Evolutionary conservation across 495 filamentous ascomycete species (phyloP), one percentile per base, ranked within the genome.

Genomic region (Chlorociboria aeruginascens): DNA sequence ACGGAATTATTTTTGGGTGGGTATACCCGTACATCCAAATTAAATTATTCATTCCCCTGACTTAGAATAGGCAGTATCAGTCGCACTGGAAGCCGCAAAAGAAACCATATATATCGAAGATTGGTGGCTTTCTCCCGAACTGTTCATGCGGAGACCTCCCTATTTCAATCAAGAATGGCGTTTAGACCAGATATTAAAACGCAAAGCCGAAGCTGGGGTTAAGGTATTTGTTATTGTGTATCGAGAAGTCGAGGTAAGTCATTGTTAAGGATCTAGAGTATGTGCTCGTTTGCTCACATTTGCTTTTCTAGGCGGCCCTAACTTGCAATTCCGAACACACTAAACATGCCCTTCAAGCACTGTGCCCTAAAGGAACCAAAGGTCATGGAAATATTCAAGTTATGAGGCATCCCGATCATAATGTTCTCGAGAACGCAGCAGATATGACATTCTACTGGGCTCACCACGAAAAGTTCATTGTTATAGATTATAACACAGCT

Each of bases 371-470:
- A 52, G 92, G 86, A 9, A 74, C 71, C 1, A 81, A 78, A 0
- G 90, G 90, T 0, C 69, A 85, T 58, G 85, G 85, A 10, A 97
- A 97, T 57, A 96, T 97, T 62, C 72, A 66, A 7, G 73, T 95
- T 32, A 82, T 97, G 79, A 78, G 90, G 20, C 90, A 97, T 65
- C 90, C 90, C 2, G 90, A 98, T 61, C 90, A 98, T 63, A 94
- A 95, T 54, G 74, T 95, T 32, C 77, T 97, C 35, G 88, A 95
- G 56, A 96, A 97, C 61, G 85, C 80, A 1, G 86, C 85, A 8
- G 90, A 97, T 51, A 95, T 95, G 89, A 96, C 55, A 0, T 85
- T 96, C 58, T 96, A 96, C 66, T 97, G 90, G 90, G 90, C 90
- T 0, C 90, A 97, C 61, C 90, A 97, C 61, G 90, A 97, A 60